These are phyloP conservation scores for Xylaria hypoxylon DNA, from an alignment of 2,329 filamentous ascomycete species.

Conservation along the genomic window DNA sequence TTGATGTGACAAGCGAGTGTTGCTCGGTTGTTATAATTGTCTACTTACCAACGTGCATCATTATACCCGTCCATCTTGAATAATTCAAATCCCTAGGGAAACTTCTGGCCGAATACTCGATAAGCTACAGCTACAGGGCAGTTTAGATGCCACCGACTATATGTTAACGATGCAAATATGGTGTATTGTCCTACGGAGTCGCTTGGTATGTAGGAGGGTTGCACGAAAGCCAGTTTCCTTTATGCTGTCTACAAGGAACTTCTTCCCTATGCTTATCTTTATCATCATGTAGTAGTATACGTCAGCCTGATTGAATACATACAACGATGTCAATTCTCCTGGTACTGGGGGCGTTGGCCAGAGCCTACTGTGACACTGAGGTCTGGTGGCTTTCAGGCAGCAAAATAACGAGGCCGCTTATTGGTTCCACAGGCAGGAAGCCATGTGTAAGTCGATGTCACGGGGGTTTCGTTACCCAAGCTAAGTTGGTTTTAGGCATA, in stretches of 20 bases:
- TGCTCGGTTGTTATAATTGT: neutral
- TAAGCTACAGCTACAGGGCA: neutral
- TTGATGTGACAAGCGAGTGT: neutral
- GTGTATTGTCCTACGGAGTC: neutral
- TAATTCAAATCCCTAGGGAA: neutral
- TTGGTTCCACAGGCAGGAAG: constrained; percentile 42
- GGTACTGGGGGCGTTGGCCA: no score
- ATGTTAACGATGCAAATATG: neutral
- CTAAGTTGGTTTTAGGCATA: neutral
- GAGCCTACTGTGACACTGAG: neutral
- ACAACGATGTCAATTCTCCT: no score
- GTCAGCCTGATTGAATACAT: constrained; percentile 7
- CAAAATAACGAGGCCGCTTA: constrained; percentile 47
- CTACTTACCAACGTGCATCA: constrained; percentile 35
- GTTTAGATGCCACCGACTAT: neutral
- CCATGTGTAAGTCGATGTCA: constrained; percentile 1
- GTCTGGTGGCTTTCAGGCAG: constrained; percentile 48
- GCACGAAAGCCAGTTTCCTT: neutral
- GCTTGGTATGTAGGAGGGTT: neutral
- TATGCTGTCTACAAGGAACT: neutral
- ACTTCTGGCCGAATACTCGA: neutral
- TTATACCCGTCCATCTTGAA: constrained; percentile 28
- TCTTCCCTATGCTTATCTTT: constrained; percentile 9
- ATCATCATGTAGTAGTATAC: neutral
- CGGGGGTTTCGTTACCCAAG: neutral